A percentile compares a stretch with the other conserved stretches of the same genome.
Evolutionary conservation across 768 basidiomycete genomes (phyloP).

Genomic region (Podaxis pistillaris): DNA sequence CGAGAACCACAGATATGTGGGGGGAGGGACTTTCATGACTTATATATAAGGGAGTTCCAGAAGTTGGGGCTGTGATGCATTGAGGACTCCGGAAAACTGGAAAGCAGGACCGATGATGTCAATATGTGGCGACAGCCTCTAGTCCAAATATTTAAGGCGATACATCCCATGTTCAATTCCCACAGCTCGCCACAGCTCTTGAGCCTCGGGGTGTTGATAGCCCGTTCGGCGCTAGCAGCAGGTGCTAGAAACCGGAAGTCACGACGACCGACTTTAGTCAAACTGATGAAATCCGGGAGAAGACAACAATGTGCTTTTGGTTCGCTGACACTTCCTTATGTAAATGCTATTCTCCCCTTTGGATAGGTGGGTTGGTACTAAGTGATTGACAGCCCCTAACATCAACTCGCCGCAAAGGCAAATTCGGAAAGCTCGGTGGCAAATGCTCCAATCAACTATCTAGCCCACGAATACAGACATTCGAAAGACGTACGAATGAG

Average conservation of each 20-base stretch:
- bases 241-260: background rate
- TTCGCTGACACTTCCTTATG: too few relatives aligned
- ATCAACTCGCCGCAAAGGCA: too few relatives aligned
- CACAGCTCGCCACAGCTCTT: background rate
- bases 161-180: background rate
- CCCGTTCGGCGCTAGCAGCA: too few relatives aligned
- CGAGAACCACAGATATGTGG: background rate
- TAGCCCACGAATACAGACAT: too few relatives aligned
- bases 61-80: background rate
- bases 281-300: too few relatives aligned
- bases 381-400: too few relatives aligned
- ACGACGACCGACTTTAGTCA: background rate
- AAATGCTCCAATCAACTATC: too few relatives aligned
- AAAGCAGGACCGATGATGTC: background rate
- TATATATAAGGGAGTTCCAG: background rate
- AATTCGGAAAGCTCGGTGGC: too few relatives aligned
- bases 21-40: background rate
- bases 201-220: background rate
- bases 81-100: background rate
- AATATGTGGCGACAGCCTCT: background rate
- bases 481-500: too few relatives aligned
- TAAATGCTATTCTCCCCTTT: too few relatives aligned
- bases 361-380: too few relatives aligned
- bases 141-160: background rate
- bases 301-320: too few relatives aligned